A percentile compares a stretch with the other conserved stretches of the same genome.
These are phyloP conservation scores for Podaxis sp. DNA, from an alignment of 768 basidiomycete genomes.

Conservation along the genomic window DNA sequence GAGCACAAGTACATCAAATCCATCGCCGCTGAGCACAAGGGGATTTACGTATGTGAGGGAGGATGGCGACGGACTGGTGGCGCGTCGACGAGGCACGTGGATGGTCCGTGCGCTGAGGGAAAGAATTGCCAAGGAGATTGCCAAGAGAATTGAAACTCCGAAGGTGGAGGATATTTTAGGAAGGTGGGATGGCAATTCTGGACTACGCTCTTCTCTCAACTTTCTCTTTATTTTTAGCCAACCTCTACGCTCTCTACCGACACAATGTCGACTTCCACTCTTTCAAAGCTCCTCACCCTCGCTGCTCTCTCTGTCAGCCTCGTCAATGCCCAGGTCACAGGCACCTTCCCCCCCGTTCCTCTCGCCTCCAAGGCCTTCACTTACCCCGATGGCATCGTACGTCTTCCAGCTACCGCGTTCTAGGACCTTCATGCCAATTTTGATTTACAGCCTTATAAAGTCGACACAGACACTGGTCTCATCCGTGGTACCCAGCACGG, in stretches of 20 bases:
- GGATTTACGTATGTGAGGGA: neutral
- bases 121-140: neutral
- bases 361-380: conserved; percentile 44
- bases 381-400: conserved; percentile 43
- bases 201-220: conserved; percentile 1
- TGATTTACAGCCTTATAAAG: conserved; percentile 32
- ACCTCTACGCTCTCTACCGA: conserved; percentile 3
- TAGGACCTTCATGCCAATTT: neutral
- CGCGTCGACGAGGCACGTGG: conserved; percentile 20
- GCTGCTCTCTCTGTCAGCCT: conserved; percentile 26
- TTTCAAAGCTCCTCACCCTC: conserved; percentile 33
- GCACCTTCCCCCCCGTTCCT: conserved; percentile 43
- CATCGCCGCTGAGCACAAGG: conserved; percentile 48
- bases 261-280: conserved; percentile 45
- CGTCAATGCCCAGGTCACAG: conserved; percentile 27
- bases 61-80: neutral
- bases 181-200: neutral
- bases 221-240: conserved; percentile 12
- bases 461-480: conserved; percentile 33
- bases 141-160: conserved; percentile 12
- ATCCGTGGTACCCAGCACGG: conserved; percentile 51
- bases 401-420: conserved; percentile 13
- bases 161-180: conserved; percentile 7
- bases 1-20: conserved; percentile 28
- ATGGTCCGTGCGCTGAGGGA: conserved; percentile 20